Conservation (phyloP, 257 asterid genomes). For the Przewalskia tangutica region DNA sequence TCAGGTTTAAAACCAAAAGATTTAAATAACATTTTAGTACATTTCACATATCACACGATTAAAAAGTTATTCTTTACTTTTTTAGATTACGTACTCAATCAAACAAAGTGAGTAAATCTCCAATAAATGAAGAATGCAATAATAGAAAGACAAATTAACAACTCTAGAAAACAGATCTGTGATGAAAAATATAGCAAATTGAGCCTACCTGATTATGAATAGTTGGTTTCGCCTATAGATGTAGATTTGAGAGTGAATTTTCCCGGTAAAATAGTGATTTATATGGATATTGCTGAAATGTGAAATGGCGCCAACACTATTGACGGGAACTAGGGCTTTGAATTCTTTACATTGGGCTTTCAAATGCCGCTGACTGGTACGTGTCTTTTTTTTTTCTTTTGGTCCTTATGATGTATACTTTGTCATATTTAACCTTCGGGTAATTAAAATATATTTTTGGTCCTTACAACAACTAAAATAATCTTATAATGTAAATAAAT, state of each 20-base stretch:
- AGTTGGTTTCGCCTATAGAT: background rate
- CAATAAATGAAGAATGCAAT: background rate
- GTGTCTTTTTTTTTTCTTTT: too few species aligned
- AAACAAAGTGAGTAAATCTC: background rate
- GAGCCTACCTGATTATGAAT: background rate
- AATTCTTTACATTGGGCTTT: background rate
- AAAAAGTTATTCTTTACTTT: too few species aligned
- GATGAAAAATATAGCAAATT: background rate
- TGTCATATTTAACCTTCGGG: background rate
- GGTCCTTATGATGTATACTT: background rate
- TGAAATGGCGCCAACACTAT: slow-evolving; percentile 30
- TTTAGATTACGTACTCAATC: too few species aligned
- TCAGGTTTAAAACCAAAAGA: too few species aligned
- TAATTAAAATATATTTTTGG: background rate
- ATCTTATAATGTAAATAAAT: too few species aligned
- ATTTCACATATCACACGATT: too few species aligned
- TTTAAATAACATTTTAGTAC: too few species aligned
- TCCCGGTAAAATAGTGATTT: background rate
- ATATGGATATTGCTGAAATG: background rate
- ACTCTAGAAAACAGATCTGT: background rate
- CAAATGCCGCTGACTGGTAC: background rate
- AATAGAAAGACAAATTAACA: background rate
- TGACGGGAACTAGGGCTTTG: slow-evolving; percentile 49
- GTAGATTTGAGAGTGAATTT: background rate
- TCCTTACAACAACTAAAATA: background rate